These are phyloP conservation scores for Colletotrichum tofieldiae DNA, from an alignment of 2,329 filamentous ascomycete species.

Conservation along the genomic window DNA sequence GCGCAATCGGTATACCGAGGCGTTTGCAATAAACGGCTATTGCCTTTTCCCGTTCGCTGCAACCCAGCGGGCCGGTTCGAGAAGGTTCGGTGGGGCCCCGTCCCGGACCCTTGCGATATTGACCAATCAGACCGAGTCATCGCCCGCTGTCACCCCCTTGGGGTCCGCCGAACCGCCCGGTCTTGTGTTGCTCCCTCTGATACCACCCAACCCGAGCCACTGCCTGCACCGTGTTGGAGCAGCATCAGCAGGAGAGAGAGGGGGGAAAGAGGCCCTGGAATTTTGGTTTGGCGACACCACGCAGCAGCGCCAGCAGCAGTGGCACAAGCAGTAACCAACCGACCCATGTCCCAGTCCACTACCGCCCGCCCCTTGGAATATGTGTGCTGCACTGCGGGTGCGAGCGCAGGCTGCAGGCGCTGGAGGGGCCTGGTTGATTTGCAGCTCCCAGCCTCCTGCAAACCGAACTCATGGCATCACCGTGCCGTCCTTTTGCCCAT, in stretches of 20 bases:
- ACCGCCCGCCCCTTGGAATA: slow-evolving; percentile 33
- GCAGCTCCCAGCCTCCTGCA: slow-evolving; percentile 31
- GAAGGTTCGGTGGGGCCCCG: slow-evolving; percentile 61
- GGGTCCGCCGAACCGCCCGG: slow-evolving; percentile 40
- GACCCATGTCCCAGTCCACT: slow-evolving; percentile 35
- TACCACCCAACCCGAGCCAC: slow-evolving; percentile 19
- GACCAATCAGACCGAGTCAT: slow-evolving; percentile 20
- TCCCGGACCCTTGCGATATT: slow-evolving; percentile 23
- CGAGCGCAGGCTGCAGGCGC: slow-evolving; percentile 24
- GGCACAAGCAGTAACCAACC: neutral
- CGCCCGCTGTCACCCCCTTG: slow-evolving; percentile 22
- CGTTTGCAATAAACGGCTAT: slow-evolving; percentile 52
- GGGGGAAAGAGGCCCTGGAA: slow-evolving; percentile 6
- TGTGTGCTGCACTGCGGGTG: slow-evolving; percentile 23
- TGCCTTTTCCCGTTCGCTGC: slow-evolving; percentile 23
- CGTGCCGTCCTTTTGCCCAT: slow-evolving; percentile 26
- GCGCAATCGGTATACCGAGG: slow-evolving; percentile 50
- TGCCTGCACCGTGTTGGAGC: neutral
- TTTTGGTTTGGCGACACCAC: neutral
- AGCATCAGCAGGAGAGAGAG: neutral
- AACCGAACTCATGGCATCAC: slow-evolving; percentile 38
- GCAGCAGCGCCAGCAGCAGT: neutral
- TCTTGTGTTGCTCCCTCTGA: slow-evolving; percentile 20
- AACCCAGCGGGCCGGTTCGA: slow-evolving; percentile 54
- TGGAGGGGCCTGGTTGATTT: slow-evolving; percentile 26